Conservation (phyloP, 805 yeast genomes). For the Tetrapisispora phaffii region DNA sequence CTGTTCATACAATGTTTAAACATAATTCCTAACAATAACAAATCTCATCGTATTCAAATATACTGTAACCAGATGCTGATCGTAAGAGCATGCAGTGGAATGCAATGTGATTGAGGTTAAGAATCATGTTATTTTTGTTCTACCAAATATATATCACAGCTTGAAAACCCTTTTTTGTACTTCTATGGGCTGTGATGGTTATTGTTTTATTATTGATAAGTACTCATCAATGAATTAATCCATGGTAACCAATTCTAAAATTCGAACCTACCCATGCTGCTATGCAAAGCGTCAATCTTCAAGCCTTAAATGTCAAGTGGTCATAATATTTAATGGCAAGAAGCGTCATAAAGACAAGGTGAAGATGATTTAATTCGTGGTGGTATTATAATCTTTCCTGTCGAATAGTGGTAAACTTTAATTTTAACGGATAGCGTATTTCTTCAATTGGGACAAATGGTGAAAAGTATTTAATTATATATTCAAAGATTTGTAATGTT, state of each 20-base stretch:
- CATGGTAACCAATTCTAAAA: not conserved
- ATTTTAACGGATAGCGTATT: not conserved
- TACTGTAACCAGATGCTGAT: slow-evolving; percentile 2
- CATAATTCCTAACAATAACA: not conserved
- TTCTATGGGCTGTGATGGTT: not conserved
- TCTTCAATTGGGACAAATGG: not conserved
- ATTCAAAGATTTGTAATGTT: not conserved
- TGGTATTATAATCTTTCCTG: not conserved
- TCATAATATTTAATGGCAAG: not conserved
- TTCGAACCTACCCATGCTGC: not conserved
- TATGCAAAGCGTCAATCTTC: not conserved
- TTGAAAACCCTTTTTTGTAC: not conserved
- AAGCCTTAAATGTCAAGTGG: not conserved
- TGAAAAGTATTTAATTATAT: not conserved
- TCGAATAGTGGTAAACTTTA: not conserved
- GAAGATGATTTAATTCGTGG: not conserved
- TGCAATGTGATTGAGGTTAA: not conserved
- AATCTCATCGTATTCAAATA: not conserved
- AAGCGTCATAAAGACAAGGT: not conserved
- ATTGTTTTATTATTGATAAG: too few species aligned
- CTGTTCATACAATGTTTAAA: not conserved
- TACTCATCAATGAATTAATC: not conserved
- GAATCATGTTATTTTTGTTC: not conserved
- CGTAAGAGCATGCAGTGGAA: slow-evolving; percentile 4
- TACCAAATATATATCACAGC: not conserved